Evolutionary conservation across 306 rosid genomes (phyloP), one percentile per base, ranked within the genome.

Genomic region (Mucuna pruriens): DNA sequence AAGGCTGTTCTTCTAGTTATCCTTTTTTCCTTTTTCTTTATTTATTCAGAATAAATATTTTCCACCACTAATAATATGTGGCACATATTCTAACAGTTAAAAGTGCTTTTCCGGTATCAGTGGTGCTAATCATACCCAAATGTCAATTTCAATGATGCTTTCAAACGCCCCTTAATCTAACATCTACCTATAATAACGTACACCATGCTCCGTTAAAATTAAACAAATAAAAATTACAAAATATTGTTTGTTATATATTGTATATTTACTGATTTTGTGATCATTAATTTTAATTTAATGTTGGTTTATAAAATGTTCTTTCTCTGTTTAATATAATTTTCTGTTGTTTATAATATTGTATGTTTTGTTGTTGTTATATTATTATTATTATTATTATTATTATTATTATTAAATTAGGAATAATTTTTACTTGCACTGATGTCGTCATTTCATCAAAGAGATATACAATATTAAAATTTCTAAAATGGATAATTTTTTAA

Each of bases 11-110:
- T 39, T 38, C 23, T 13, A 2, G 0, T 1, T 71, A 22, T 70
- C 7, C 0, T 36, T 29, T 68, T 16, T 2, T 26, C 0, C 19
- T 7, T 39, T 45, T 2, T 31, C 58, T 12, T 15, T 17, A 16
- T 31, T 45, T 45, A 39, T 10, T 70, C 3, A 46, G 10, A 33
- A 23, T 0, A 5, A 38, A 10, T 6, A 34, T 44, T 76, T 52
- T 63, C 38, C 70, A 62, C 79, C 71, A 80, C 79, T 73, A 55
- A 48, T 4, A 22, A 65, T 36, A 65, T 10, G 13, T 16, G 76
- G 86, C 16, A 31, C 26, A 73, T 33, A 66, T 66, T 68, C 44
- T 22, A 0, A 55, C 8, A 42, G 55, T 64, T 23, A 11, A 19
- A 49, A 62, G 12, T 48, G 17, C 5, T n/a, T 1, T 76, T 69